phyloP scores from a whole-genome alignment of 2,329 filamentous ascomycete species.

The Sarocladium brachiariae region DNA sequence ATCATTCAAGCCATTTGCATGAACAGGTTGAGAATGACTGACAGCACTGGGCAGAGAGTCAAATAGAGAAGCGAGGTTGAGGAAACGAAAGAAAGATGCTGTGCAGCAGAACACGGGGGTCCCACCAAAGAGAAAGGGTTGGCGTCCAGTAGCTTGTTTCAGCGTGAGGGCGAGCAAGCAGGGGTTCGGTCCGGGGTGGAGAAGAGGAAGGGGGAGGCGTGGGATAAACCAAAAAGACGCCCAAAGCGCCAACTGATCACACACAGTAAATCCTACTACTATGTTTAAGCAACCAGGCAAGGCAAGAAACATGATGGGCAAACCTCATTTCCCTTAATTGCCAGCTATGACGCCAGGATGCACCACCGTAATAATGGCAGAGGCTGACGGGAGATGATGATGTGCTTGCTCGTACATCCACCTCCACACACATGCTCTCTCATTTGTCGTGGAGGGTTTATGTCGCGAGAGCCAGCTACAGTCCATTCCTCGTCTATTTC shows the following conservation, averaged over 20 bases:
- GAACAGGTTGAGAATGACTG: too few relatives aligned
- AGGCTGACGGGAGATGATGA: background rate
- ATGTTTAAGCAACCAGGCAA: background rate
- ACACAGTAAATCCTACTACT: too few relatives aligned
- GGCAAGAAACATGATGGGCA: background rate
- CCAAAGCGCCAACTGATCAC: too few relatives aligned
- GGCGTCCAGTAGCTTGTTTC: slow-evolving; percentile 7
- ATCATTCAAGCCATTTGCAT: too few relatives aligned
- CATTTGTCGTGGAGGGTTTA: too few relatives aligned
- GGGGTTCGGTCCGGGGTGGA: background rate
- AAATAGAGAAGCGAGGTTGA: too few relatives aligned
- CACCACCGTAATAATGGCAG: background rate
- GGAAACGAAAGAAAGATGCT: background rate
- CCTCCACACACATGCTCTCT: too few relatives aligned
- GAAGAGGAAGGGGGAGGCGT: background rate
- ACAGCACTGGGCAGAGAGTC: too few relatives aligned
- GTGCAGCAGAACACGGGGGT: background rate
- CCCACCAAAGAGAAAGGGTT: background rate
- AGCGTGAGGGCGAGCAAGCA: background rate
- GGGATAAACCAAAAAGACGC: background rate
- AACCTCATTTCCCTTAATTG: background rate
- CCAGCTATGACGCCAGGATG: slow-evolving; percentile 7
- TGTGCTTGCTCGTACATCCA: background rate
- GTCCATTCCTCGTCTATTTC: background rate
- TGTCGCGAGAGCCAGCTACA: background rate